These are phyloP conservation scores for Flaveria ramosissima DNA, from an alignment of 129 eudicot species.

Conservation along the genomic window DNA sequence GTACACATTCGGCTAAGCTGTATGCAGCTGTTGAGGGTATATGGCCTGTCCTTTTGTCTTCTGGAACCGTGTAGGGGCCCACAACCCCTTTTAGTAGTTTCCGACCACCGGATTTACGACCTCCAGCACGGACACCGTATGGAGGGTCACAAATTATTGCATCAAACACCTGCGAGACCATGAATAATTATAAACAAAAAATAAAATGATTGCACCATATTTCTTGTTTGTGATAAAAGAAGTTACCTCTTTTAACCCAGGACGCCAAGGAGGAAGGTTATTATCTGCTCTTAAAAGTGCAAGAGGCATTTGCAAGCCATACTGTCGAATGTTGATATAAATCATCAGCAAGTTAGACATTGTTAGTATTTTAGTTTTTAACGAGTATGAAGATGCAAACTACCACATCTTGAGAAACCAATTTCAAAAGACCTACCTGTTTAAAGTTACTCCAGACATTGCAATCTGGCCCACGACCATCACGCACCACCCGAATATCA, in stretches of 20 bases:
- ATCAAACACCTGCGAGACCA: slow-evolving; percentile 56
- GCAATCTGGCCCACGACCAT: slow-evolving; percentile 95
- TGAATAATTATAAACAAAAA: not conserved
- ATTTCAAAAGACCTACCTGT: slow-evolving; percentile 53
- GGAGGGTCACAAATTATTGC: slow-evolving; percentile 98
- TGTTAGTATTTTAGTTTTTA: not conserved
- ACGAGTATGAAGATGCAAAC: not conserved
- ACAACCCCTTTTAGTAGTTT: slow-evolving; percentile 80
- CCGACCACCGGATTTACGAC: slow-evolving; percentile 96
- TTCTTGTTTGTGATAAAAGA: not conserved
- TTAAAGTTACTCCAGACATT: slow-evolving; percentile 98
- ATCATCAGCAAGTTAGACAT: slow-evolving; percentile 4
- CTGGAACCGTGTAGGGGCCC: slow-evolving; percentile 83
- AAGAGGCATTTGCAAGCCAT: slow-evolving; percentile 82
- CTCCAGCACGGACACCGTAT: slow-evolving; percentile 97
- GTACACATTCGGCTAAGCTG: slow-evolving; percentile 88
- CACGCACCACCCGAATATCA: slow-evolving; percentile 96
- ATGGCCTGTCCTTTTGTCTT: slow-evolving; percentile 76
- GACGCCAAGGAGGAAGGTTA: slow-evolving; percentile 99
- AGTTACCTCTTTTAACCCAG: slow-evolving; percentile 79
- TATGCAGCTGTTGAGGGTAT: slow-evolving; percentile 95
- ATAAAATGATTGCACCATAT: not conserved
- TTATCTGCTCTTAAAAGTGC: slow-evolving; percentile 88
- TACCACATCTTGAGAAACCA: not conserved
- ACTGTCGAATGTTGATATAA: slow-evolving; percentile 40